Percentiles rank a stretch among this genome's conserved stretches.
Conservation (phyloP, 768 basidiomycete genomes). For the Leccinum broughii region DNA sequence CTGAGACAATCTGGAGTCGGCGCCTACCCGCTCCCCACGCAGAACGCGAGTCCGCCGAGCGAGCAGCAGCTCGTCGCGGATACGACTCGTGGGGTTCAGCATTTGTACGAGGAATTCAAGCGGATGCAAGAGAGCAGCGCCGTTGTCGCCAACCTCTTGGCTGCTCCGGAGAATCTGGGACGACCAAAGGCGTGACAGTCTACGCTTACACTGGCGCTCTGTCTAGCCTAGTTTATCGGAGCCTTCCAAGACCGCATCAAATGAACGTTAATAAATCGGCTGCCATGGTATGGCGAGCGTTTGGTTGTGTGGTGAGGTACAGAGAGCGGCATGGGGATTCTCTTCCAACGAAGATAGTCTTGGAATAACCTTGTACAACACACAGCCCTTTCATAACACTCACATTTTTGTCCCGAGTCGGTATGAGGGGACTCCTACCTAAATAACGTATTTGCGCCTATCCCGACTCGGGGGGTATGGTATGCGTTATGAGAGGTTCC, state of each 20-base stretch:
- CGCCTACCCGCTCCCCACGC: slow-evolving; percentile 54
- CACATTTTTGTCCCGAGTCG: background rate
- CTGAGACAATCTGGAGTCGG: slow-evolving; percentile 63
- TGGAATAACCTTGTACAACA: too few species aligned
- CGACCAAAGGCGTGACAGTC: slow-evolving; percentile 16
- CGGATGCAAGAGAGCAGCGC: slow-evolving; percentile 36
- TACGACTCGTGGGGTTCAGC: slow-evolving; percentile 43
- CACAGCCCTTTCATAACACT: too few species aligned
- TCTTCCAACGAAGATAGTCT: too few species aligned
- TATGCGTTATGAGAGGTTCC: too few species aligned
- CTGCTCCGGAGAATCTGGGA: slow-evolving; percentile 66
- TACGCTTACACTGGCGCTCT: background rate
- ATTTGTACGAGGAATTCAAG: slow-evolving; percentile 51
- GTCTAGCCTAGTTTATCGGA: too few species aligned
- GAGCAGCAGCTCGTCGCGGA: slow-evolving; percentile 50
- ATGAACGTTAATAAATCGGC: background rate
- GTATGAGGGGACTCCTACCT: background rate
- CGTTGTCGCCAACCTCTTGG: slow-evolving; percentile 44
- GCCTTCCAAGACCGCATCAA: background rate
- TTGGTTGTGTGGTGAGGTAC: background rate
- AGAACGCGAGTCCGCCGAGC: slow-evolving; percentile 31
- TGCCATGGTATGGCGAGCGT: background rate
- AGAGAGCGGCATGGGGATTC: too few species aligned
- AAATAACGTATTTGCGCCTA: background rate
- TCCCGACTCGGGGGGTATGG: background rate